Percentiles rank a stretch among this genome's conserved stretches.
These are phyloP conservation scores for Lactuca saligna DNA, from an alignment of 129 eudicot species.

Conservation along the genomic window DNA sequence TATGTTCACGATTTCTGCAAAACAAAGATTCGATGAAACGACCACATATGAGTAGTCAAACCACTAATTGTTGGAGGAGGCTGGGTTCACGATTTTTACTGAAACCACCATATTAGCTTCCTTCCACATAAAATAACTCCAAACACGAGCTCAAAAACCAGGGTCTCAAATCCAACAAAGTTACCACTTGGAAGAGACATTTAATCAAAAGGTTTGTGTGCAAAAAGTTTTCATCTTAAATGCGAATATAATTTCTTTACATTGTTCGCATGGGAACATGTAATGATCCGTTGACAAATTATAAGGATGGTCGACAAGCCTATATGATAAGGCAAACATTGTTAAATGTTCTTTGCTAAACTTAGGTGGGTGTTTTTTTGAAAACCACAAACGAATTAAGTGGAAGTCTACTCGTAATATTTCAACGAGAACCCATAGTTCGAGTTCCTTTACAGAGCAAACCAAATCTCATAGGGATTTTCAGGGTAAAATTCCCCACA, in stretches of 20 bases:
- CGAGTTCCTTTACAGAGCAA: too few species aligned
- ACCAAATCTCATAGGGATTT: too few species aligned
- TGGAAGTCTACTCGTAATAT: too few species aligned
- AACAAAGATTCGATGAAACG: too few species aligned
- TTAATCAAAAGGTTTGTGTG: constrained; percentile 26
- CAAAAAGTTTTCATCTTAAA: not conserved
- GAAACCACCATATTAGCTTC: not conserved
- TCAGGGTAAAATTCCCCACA: too few species aligned
- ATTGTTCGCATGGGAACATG: constrained; percentile 18
- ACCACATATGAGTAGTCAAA: too few species aligned
- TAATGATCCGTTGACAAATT: constrained; percentile 19
- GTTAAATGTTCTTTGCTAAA: constrained; percentile 23
- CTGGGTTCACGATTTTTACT: too few species aligned
- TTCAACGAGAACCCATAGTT: too few species aligned
- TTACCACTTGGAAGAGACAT: constrained; percentile 24
- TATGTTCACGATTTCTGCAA: too few species aligned
- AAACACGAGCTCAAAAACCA: constrained; percentile 12
- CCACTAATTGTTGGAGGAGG: too few species aligned
- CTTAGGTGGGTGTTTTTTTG: constrained; percentile 27
- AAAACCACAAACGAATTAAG: too few species aligned
- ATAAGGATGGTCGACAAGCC: constrained; percentile 28
- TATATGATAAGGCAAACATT: constrained; percentile 13
- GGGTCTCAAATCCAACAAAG: constrained; percentile 10
- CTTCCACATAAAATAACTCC: constrained; percentile 7
- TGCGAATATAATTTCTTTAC: not conserved